A percentile compares a stretch with the other conserved stretches of the same genome.
Conservation (phyloP, 306 rosid species). For the Neltuma alba region DNA sequence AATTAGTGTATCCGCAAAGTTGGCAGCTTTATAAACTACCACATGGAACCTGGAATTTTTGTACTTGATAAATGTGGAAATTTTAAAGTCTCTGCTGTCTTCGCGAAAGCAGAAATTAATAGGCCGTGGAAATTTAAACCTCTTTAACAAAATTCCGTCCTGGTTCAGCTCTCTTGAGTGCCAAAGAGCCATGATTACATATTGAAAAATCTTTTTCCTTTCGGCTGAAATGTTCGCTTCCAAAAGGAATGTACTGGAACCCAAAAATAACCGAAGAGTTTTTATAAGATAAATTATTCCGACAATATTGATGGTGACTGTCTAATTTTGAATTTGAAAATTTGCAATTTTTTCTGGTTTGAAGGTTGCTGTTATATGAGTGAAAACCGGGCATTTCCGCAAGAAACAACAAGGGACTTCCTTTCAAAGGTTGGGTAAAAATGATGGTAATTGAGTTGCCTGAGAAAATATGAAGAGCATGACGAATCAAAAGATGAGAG, state of each 20-base stretch:
- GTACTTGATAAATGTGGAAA: not conserved
- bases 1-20: constrained; percentile 7
- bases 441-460: not conserved
- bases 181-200: constrained; percentile 12
- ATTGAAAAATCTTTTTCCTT: not conserved
- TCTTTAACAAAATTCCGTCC: no score
- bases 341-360: not conserved
- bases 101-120: no score
- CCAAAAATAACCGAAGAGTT: not conserved
- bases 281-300: not conserved
- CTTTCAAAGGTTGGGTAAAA: not conserved
- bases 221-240: not conserved
- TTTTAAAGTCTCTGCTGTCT: no score
- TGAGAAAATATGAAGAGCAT: constrained; percentile 14
- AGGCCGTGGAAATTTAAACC: no score
- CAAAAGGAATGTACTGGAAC: constrained; percentile 2
- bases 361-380: not conserved
- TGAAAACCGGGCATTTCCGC: not conserved
- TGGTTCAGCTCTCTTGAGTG: constrained; percentile 27
- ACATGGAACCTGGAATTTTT: constrained; percentile 28
- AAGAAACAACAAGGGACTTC: not conserved
- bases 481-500: not conserved
- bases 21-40: not conserved
- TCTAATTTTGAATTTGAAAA: not conserved
- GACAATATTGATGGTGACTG: not conserved